Evolutionary conservation across 169 alveolate genomes (phyloP), one percentile per base, ranked within the genome.

Genomic region (Eimeria sp.): DNA sequence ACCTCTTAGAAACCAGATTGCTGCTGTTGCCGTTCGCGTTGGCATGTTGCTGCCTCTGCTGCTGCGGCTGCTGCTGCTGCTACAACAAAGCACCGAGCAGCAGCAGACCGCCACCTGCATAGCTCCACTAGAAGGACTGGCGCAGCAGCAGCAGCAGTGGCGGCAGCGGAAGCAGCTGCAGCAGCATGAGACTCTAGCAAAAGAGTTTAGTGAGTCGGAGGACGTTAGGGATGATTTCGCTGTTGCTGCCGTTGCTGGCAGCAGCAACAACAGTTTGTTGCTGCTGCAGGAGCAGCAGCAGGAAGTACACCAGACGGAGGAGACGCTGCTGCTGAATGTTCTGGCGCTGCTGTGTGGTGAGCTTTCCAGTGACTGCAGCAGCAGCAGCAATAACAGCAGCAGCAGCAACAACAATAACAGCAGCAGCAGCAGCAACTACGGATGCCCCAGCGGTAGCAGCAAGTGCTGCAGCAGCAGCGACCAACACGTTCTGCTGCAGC

Each of bases 21-120:
- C 45, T 20, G 34, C 67, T 78, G 70, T 49, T 43, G 89, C 89
- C 1, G 51, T 78, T 22, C 89, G 89, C 61, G 65, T 43, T 2
- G 89, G 89, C 14, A 25, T 78, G 61, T 11, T 78, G 89, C 34
- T 78, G 89, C 89, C 89, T 3, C 70, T 78, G 89, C 89, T 78
- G 89, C 89, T 78, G 89, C 61, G 61, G 61, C 61, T 54, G 61
- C 61, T 54, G 61, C 61, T 11, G 61, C 61, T 54, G 61, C 16
- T 54, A 14, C 61, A 54, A 14, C 61, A 14, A 54, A 4, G 61
- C 16, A 4, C 1, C 61, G 4, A 1, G 16, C 61, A 54, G 61
- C 61, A 54, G 61, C 61, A 54, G 61, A 54, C 10, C 61, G 20
- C 61, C 61, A 11, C 61, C 61, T 54, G 61, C 61, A 1, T 14